These are phyloP conservation scores for Saccharomyces hybrid DNA, from an alignment of 1,139 yeast genomes.

Conservation along the genomic window DNA sequence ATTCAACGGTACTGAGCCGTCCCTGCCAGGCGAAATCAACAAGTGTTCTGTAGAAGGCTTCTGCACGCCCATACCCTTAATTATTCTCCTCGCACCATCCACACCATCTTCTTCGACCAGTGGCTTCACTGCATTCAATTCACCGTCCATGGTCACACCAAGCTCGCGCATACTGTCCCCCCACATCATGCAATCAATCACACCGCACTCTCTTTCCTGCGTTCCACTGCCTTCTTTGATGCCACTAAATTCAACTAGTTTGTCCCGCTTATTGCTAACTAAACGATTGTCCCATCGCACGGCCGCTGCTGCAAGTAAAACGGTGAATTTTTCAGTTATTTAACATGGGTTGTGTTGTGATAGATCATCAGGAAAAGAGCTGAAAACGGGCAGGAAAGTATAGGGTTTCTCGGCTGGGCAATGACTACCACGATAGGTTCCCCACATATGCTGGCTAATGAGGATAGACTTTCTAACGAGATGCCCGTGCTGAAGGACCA, in stretches of 20 bases:
- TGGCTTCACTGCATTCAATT: neutral
- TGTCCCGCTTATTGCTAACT: neutral
- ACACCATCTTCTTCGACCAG: neutral
- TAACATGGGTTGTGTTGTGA: neutral
- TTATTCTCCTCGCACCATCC: neutral
- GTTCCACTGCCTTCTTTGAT: neutral
- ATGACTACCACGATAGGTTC: conserved; percentile 11
- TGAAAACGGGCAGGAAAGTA: neutral
- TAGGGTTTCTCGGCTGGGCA: neutral
- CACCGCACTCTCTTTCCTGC: neutral
- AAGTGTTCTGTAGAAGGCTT: neutral
- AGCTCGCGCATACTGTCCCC: neutral
- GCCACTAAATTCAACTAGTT: neutral
- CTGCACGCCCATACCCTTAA: neutral
- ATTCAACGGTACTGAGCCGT: conserved; percentile 1
- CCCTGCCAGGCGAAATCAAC: neutral
- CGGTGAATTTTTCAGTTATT: neutral
- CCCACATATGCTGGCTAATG: conserved; percentile 6
- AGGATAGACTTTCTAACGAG: conserved; percentile 1
- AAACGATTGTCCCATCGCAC: conserved; percentile 1
- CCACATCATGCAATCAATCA: neutral
- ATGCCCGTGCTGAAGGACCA: neutral
- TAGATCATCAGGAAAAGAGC: neutral
- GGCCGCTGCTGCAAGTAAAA: neutral
- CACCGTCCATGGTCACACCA: neutral